A percentile compares a stretch with the other conserved stretches of the same genome.
These are phyloP conservation scores for Fusarium torreyae DNA, from an alignment of 2,329 filamentous ascomycete species.

Conservation along the genomic window DNA sequence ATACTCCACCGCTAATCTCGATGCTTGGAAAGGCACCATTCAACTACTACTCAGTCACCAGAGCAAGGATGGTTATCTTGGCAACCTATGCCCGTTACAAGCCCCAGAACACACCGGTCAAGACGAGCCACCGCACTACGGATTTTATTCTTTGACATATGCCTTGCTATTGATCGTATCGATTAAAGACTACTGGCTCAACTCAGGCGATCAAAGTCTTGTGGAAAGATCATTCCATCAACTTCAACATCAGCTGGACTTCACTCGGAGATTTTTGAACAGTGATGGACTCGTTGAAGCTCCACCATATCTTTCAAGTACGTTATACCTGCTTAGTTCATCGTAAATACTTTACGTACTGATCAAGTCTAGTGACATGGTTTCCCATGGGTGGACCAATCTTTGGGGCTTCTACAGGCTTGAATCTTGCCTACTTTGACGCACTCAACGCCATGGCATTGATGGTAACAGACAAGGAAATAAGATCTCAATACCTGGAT, in stretches of 20 bases:
- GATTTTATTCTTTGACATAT: conserved; percentile 5
- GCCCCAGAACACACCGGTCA: not conserved
- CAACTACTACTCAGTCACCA: conserved; percentile 1
- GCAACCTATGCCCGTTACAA: conserved; percentile 8
- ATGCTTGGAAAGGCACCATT: not conserved
- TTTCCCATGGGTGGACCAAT: conserved; percentile 10
- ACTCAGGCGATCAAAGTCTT: not conserved
- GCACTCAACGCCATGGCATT: conserved; percentile 7
- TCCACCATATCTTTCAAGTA: conserved; percentile 15
- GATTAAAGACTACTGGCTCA: conserved; percentile 11
- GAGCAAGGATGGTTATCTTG: conserved; percentile 8
- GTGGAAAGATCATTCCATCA: not conserved
- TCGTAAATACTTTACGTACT: not conserved
- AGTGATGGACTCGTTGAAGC: conserved; percentile 6
- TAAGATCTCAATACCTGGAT: not conserved
- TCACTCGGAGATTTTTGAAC: not conserved
- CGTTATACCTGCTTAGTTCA: fast-evolving
- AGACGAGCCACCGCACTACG: not conserved
- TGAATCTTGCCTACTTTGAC: conserved; percentile 10
- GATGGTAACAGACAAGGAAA: not conserved
- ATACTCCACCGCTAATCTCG: not conserved
- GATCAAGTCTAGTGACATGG: conserved; percentile 3
- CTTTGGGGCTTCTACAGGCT: not conserved
- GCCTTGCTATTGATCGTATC: not conserved
- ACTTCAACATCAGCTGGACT: conserved; percentile 6